These are phyloP conservation scores for Neofusicoccum sp. DNA, from an alignment of 2,329 filamentous ascomycete species.

Conservation along the genomic window DNA sequence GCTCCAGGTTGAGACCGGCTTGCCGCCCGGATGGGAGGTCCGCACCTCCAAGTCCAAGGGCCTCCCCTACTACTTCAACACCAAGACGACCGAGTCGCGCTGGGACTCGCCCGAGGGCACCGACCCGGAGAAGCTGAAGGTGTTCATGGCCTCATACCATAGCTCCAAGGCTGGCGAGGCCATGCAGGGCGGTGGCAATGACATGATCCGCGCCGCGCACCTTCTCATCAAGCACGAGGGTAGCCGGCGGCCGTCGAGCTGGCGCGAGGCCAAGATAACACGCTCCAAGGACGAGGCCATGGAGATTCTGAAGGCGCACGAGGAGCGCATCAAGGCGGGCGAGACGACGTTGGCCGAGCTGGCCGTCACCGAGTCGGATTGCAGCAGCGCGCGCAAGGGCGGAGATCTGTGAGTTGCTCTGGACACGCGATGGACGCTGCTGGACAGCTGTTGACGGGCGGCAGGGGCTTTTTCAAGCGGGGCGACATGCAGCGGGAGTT, in stretches of 20 bases:
- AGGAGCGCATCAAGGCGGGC: conserved; percentile 72
- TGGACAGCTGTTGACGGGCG: conserved; percentile 20
- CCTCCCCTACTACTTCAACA: conserved; percentile 98
- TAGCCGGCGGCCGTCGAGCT: conserved; percentile 85
- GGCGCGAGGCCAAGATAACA: conserved; percentile 87
- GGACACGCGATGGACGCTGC: background rate
- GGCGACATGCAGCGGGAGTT: conserved; percentile 99
- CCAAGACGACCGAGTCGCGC: conserved; percentile 78
- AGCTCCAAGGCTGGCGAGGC: conserved; percentile 50
- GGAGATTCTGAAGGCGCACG: conserved; percentile 71
- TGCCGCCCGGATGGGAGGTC: conserved; percentile 89
- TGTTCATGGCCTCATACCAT: conserved; percentile 89
- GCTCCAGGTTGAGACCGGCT: conserved; percentile 70
- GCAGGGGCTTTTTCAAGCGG: conserved; percentile 81
- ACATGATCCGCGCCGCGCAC: conserved; percentile 91
- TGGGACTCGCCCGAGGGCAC: conserved; percentile 92
- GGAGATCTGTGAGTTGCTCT: conserved; percentile 69
- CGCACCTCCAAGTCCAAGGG: conserved; percentile 98
- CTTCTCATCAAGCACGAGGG: conserved; percentile 90
- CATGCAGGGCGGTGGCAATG: conserved; percentile 52
- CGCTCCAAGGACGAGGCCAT: conserved; percentile 84
- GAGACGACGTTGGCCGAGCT: conserved; percentile 73
- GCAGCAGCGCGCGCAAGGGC: conserved; percentile 88
- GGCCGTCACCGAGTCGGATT: conserved; percentile 87
- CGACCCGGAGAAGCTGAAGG: conserved; percentile 87